Base-by-base conservation (phyloP, 2,329 filamentous ascomycete genomes). In the Paecilomyces formosus region DNA sequence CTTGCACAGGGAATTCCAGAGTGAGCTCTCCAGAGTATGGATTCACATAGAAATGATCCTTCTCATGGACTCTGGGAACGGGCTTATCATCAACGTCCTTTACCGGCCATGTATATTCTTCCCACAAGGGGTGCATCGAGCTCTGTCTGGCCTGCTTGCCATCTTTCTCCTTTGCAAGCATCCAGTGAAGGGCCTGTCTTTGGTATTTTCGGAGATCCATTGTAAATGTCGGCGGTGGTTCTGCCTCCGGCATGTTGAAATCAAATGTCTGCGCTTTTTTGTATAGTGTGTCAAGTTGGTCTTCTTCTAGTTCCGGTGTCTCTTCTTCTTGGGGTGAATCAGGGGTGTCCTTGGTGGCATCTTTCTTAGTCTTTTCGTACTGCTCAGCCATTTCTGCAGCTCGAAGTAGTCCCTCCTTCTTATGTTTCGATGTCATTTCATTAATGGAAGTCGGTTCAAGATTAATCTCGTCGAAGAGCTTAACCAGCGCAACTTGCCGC, bases 71-170 rank as follows among this genome's bases (percentile, higher is more conserved):
- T 18, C 71, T 69, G 0, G 88, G 86, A 11, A 97, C 69, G 4
- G 88, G 84, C 50, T 89, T 85, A 64, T 94, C 92, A 64, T 97
- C 89, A 39, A 89, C 87, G 73, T 99, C 94, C 69, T 92, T 92
- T 0, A 79, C 78, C 0, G 94, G 94, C 92, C 92, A 99, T 1
- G 78, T 72, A 66, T 99, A 99, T 70, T 97, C 90, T 74, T 99
- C 94, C 94, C 94, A 99, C 0, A 99, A 74, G 0, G 94, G 94
- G 73, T 99, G 92, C 90, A 99, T 96, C 0, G 92, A 97, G 3
- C 80, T 79, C 66, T 92, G 86, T 57, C 86, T 85, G 39, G 85
- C 82, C 11, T 85, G 82, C 64, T 85, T 87, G 61, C 89, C 82
- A 62, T 95, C 86, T 66, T 86, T 93, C 72, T 99, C 94, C 71